Evolutionary conservation across 352 stramenopile genomes (phyloP).

Genomic region (Phytophthora europaea): DNA sequence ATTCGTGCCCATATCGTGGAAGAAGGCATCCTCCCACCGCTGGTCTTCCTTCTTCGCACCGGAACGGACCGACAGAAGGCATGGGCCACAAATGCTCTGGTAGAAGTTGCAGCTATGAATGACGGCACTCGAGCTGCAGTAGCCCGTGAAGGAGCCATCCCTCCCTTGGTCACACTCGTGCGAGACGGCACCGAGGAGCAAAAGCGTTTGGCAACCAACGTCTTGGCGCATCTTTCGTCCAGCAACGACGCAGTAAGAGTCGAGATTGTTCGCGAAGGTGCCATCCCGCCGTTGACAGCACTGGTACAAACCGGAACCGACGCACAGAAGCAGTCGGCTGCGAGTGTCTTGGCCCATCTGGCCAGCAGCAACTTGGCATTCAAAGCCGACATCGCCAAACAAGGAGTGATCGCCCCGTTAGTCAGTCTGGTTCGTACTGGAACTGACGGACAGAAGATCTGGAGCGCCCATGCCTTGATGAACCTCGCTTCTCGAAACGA

Average conservation of each 20-base stretch:
- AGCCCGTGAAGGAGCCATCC: conserved; percentile 2
- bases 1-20: conserved; percentile 11
- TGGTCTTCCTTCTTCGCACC: conserved; percentile 3
- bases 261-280: conserved; percentile 9
- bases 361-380: conserved; percentile 6
- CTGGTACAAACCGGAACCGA: conserved; percentile 1
- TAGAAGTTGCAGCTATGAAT: conserved; percentile 4
- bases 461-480: conserved; percentile 11
- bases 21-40: conserved; percentile 5
- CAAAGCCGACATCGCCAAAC: conserved; percentile 5
- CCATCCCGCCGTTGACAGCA: background rate
- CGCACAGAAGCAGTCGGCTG: conserved; percentile 6
- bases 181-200: conserved; percentile 5
- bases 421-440: conserved; percentile 6
- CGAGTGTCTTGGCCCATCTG: conserved; percentile 4
- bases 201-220: conserved; percentile 8
- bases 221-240: conserved; percentile 1
- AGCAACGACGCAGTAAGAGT: conserved; percentile 7
- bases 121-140: conserved; percentile 5
- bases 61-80: conserved; percentile 1
- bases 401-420: conserved; percentile 9
- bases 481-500: conserved; percentile 10
- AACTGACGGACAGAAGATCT: conserved; percentile 12
- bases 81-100: conserved; percentile 1
- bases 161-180: conserved; percentile 1